Base-by-base conservation (phyloP, 2,329 filamentous ascomycete genomes). In the Fusarium sp. region DNA sequence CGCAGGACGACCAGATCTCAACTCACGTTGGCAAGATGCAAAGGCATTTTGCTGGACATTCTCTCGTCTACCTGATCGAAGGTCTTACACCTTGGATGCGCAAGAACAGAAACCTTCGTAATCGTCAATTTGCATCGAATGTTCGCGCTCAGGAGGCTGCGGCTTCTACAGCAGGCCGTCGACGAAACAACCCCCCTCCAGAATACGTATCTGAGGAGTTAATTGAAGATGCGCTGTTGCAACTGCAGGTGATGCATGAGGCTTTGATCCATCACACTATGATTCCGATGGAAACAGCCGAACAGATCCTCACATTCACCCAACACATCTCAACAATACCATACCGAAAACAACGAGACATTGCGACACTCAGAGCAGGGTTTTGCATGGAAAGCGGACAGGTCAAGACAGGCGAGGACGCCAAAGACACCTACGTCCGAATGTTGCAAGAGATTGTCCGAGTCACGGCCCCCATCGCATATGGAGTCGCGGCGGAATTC, bases 341-440 rank as follows among this genome's bases (percentile, higher is more conserved):
- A 0, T 95, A 95, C 80, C 89, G 89, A 71, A 87, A 84, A 56
- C 85, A 86, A 73, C 81, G 82, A 27, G 87, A 89, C 61, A 80
- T 81, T 38, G 79, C 81, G 53, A 84, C 84, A 59, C 85, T 87
- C 3, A 84, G 86, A 17, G 90, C 89, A 3, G 86, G 88, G 1
- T 95, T 95, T 79, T 95, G 93, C 81, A 94, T 95, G 91, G 92
- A 94, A 58, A 84, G 85, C 2, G 93, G 93, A 0, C 93, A 95
- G 80, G 91, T 95, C 45, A 89, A 89, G 60, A 88, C 90, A 1
- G 93, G 93, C 33, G 88, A 92, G 33, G 87, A 89, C 46, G 82
- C 86, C 4, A 79, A 83, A 11, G 93, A 95, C 75, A 93, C 90
- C 0, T 95, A 92, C 70, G 83, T 90, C 47, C 89, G 89, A 71